Conservation (phyloP, 2,329 filamentous ascomycete species). For the Pseudogymnoascus sp. region DNA sequence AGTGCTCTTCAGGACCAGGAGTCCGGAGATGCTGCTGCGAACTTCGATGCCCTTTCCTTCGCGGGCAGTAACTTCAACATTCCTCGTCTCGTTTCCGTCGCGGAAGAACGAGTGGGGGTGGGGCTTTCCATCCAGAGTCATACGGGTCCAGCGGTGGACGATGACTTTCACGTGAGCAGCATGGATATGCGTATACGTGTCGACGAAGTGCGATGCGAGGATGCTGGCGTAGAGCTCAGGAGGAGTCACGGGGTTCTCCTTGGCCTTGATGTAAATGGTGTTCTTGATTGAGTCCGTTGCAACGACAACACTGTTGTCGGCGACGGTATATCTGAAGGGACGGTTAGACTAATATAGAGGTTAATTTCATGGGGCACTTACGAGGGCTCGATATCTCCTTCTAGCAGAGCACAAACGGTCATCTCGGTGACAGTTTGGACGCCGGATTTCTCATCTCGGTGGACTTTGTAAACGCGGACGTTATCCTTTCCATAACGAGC, state of each 20-base stretch:
- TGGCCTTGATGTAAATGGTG: slow-evolving; percentile 90
- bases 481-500: slow-evolving; percentile 94
- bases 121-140: slow-evolving; percentile 77
- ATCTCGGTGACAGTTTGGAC: slow-evolving; percentile 86
- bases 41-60: slow-evolving; percentile 66
- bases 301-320: slow-evolving; percentile 91
- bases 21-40: slow-evolving; percentile 68
- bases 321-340: slow-evolving; percentile 68
- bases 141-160: slow-evolving; percentile 86
- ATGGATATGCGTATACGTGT: slow-evolving; percentile 82
- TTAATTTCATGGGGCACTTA: slow-evolving; percentile 35
- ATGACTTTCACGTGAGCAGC: slow-evolving; percentile 73
- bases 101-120: slow-evolving; percentile 94
- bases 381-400: slow-evolving; percentile 84
- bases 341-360: slow-evolving; percentile 13
- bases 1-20: slow-evolving; percentile 92
- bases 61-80: slow-evolving; percentile 65
- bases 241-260: slow-evolving; percentile 84
- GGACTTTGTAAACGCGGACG: slow-evolving; percentile 93
- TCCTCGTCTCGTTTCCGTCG: slow-evolving; percentile 81
- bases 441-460: slow-evolving; percentile 68
- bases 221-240: slow-evolving; percentile 86
- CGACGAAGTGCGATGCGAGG: slow-evolving; percentile 80
- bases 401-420: slow-evolving; percentile 86
- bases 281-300: slow-evolving; percentile 99